Evolutionary conservation across 768 basidiomycete genomes (phyloP), one percentile per base, ranked within the genome.

Genomic region (Daedaleopsis nitida): DNA sequence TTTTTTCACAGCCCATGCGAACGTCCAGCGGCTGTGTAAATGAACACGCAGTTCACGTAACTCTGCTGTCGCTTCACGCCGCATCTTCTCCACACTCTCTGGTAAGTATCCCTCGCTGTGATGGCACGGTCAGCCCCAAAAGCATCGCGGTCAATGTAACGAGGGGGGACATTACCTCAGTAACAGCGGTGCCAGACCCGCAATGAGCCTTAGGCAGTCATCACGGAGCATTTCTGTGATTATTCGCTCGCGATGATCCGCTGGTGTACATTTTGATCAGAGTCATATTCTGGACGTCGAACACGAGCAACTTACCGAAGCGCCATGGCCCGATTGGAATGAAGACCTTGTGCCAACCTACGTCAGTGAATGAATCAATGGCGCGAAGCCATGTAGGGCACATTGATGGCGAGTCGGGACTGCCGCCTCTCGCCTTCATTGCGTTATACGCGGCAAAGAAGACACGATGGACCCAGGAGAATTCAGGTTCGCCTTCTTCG

Each of bases 1-100:
- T 44, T 65, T 67, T 44, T 73, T 74, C 51, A 73, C 70, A 12
- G 73, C 73, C 73, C 73, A 74, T 13, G 73, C 71, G 55, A 72
- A 74, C 43, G 62, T 65, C 72, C 72, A 74, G 37, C 72, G 68
- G 52, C 60, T 72, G 64, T 73, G 70, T 27, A 73, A 45, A 35
- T 57, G 70, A 7, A 67, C 65, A 44, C 65, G 64, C 37, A 71
- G 63, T 38, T 70, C 70, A 27, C 53, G 65, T 38, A 74, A 51
- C 59, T 74, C 73, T 12, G 62, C 52, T 3, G 62, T 43, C 1
- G 73, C 72, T 55, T 72, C 70, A 11, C 68, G 66, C 49, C 64
- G 63, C 69, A 73, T 68, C 43, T 55, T 65, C 43, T 70, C 73
- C 23, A 74, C 69, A 19, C 63, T 66, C 45, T 72, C 70, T 5